A percentile compares a stretch with the other conserved stretches of the same genome.
phyloP scores from a whole-genome alignment of 1,284 basidiomycete species.

The Meripilus lineatus region DNA sequence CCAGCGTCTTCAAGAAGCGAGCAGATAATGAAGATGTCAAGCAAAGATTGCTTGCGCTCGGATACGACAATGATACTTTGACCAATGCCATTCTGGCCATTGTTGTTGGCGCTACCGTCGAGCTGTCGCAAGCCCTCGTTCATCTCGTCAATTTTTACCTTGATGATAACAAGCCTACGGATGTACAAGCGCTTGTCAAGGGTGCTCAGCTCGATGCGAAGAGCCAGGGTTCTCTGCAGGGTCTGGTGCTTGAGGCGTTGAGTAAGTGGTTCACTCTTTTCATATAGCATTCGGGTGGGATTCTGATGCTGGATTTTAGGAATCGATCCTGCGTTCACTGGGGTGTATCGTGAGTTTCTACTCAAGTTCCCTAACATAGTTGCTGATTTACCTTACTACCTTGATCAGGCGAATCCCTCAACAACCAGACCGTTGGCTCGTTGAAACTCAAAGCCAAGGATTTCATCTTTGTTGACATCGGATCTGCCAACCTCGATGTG shows the following conservation, averaged over 20 bases:
- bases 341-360: conserved; percentile 42
- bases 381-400: background rate
- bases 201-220: conserved; percentile 36
- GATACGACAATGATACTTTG: conserved; percentile 52
- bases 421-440: conserved; percentile 38
- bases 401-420: conserved; percentile 40
- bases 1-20: conserved; percentile 45
- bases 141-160: conserved; percentile 58
- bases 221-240: conserved; percentile 36
- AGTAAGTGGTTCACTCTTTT: conserved; percentile 39
- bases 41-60: conserved; percentile 50
- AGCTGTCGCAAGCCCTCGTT: conserved; percentile 55
- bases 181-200: conserved; percentile 26
- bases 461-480: conserved; percentile 57
- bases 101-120: conserved; percentile 60
- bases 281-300: too few species aligned
- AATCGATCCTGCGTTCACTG: conserved; percentile 44
- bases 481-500: conserved; percentile 52
- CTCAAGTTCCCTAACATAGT: background rate
- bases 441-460: conserved; percentile 41
- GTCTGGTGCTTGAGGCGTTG: conserved; percentile 61
- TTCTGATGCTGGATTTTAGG: conserved; percentile 26
- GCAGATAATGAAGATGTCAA: conserved; percentile 45
- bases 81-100: conserved; percentile 70
- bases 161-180: conserved; percentile 36